Evolutionary conservation across 768 basidiomycete genomes (phyloP), one percentile per base, ranked within the genome.

Genomic region (Nidularia sp.): DNA sequence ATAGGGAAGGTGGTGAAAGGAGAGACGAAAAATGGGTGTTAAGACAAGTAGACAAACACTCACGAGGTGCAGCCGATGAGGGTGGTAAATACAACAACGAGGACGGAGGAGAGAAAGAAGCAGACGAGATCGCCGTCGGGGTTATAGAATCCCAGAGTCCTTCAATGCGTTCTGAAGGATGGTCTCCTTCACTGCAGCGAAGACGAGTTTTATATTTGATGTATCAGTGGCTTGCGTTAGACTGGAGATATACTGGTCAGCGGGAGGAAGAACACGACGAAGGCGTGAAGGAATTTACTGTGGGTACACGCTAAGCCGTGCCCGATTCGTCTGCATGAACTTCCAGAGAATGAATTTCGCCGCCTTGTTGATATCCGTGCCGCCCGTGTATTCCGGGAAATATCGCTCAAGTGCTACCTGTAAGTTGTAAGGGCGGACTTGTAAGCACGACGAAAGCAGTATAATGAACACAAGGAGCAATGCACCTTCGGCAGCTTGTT

Each of bases 271-370:
- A 36, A 35, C 5, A 7, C n/a, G 34, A 31, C 22, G 34, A 36
- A 41, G 34, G 49, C 33, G 29, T 10, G 47, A 56, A 15, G 47
- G 8, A 9, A 78, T 87, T 34, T 56, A 90, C 90, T 97, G 93
- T 2, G 93, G 93, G 67, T 95, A 97, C 15, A 97, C 89, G 52
- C 86, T 92, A 58, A 95, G 69, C 48, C 85, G 68, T 50, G 90
- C 90, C 18, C 88, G 72, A 59, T 95, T 96, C 51, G 89, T 86
- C 67, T 96, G 91, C 78, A 93, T 94, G 60, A 96, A 98, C 61
- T 89, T 74, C 94, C 93, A 97, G 35, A 98, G 73, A 49, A 98
- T 93, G 57, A 92, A 96, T 60, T 94, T 93, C 0, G 93, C 92
- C 1, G 92, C 93, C 67, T 95, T 95, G 72, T 93, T 94, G 66